A percentile compares a stretch with the other conserved stretches of the same genome.
Evolutionary conservation across 2,329 filamentous ascomycete genomes (phyloP).

Genomic region (Nannizziopsis barbatae): DNA sequence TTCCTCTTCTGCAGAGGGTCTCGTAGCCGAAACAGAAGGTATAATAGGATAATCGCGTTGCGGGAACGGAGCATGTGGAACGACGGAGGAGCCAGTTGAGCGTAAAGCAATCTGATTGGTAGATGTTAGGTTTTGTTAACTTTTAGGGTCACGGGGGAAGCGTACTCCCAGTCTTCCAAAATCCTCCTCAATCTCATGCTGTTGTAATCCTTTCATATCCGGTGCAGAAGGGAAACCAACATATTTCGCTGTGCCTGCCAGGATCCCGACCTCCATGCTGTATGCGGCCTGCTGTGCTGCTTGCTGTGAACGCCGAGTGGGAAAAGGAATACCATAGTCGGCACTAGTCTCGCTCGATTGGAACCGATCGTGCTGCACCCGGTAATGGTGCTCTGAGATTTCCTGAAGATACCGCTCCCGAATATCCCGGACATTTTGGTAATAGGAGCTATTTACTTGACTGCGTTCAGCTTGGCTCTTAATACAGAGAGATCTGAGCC

Average conservation of each 20-base stretch:
- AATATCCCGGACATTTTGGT: conserved; percentile 71
- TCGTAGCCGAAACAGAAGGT: conserved; percentile 26
- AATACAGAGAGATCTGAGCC: conserved; percentile 59
- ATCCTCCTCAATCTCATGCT: conserved; percentile 71
- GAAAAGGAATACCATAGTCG: conserved; percentile 72
- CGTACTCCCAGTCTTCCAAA: conserved; percentile 79
- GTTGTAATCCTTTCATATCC: conserved; percentile 59
- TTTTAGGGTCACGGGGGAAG: background rate
- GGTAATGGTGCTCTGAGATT: conserved; percentile 81
- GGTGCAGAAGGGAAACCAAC: conserved; percentile 95
- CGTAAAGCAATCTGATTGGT: conserved; percentile 1
- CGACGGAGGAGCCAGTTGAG: background rate
- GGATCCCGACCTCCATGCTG: conserved; percentile 84
- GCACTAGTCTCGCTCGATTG: conserved; percentile 65
- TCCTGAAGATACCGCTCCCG: conserved; percentile 69
- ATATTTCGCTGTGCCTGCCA: conserved; percentile 86
- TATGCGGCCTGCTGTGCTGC: conserved; percentile 79
- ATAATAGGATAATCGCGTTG: conserved; percentile 22
- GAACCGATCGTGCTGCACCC: conserved; percentile 79
- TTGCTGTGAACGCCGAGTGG: conserved; percentile 63
- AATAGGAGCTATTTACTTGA: conserved; percentile 82
- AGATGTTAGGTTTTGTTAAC: background rate
- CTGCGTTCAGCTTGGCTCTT: conserved; percentile 70
- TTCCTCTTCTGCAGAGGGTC: conserved; percentile 61
- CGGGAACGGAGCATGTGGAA: conserved; percentile 19